These are phyloP conservation scores for Asterochloris sp. DNA, from an alignment of 139 green algal species.

Conservation along the genomic window DNA sequence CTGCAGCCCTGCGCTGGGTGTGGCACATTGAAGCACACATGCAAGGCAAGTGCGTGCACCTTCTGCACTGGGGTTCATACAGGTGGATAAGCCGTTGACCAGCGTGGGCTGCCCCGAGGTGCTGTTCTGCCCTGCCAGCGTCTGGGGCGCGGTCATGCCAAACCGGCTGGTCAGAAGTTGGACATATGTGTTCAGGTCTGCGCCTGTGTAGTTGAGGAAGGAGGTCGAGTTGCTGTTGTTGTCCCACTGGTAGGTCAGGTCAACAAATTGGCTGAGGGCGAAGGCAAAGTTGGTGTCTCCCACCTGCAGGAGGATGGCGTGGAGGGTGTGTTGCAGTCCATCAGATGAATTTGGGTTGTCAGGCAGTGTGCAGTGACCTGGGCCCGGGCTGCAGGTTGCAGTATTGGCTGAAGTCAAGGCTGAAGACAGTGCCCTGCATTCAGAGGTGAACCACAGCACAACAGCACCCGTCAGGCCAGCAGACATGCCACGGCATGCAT, in stretches of 20 bases:
- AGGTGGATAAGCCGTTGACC: not conserved
- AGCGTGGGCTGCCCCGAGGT: not conserved
- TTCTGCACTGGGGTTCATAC: not conserved
- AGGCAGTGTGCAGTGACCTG: not conserved
- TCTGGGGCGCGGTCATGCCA: not conserved
- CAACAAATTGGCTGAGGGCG: slow-evolving; percentile 11
- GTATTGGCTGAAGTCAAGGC: not conserved
- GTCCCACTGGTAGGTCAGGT: slow-evolving; percentile 7
- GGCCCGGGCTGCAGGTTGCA: not conserved
- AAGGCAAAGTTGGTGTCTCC: slow-evolving; percentile 12
- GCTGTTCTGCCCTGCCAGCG: slow-evolving; percentile 11
- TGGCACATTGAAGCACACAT: too few relatives aligned
- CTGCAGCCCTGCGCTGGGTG: too few relatives aligned
- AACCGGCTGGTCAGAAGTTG: not conserved
- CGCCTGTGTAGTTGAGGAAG: not conserved
- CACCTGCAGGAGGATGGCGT: not conserved
- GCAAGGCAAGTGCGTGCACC: too few relatives aligned
- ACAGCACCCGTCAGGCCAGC: not conserved
- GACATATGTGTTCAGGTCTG: not conserved
- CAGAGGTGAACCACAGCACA: not conserved
- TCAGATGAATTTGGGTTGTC: not conserved
- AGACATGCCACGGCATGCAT: not conserved
- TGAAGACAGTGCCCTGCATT: not conserved
- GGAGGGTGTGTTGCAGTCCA: not conserved
- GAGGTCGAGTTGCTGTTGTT: not conserved